phyloP scores from a whole-genome alignment of 2,329 filamentous ascomycete species.

The Ophiostoma populinum region DNA sequence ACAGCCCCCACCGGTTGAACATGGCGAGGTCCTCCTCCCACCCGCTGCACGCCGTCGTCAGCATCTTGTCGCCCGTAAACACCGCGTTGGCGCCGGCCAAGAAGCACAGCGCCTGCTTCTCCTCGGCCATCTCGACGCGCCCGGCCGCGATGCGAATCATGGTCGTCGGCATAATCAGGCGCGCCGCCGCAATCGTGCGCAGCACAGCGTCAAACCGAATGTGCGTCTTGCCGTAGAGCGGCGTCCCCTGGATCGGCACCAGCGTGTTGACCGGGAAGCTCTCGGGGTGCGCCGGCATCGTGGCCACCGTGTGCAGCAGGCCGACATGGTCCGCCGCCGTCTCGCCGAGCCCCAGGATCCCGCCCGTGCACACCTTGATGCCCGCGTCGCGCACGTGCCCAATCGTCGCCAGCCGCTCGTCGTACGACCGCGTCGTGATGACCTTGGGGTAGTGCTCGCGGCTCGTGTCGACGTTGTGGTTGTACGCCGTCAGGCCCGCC shows the following conservation, averaged over 20 bases:
- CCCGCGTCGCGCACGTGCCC: slow-evolving; percentile 68
- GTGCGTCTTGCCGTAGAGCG: slow-evolving; percentile 55
- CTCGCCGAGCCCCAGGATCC: slow-evolving; percentile 75
- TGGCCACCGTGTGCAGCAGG: slow-evolving; percentile 66
- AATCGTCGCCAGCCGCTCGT: slow-evolving; percentile 69
- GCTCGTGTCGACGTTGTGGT: slow-evolving; percentile 85
- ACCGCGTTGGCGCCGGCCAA: slow-evolving; percentile 87
- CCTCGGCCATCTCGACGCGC: slow-evolving; percentile 67
- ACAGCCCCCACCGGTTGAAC: slow-evolving; percentile 68
- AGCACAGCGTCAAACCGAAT: slow-evolving; percentile 65
- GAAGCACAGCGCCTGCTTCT: slow-evolving; percentile 80
- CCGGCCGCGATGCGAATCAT: slow-evolving; percentile 80
- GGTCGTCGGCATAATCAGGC: slow-evolving; percentile 66
- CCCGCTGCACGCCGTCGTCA: slow-evolving; percentile 79
- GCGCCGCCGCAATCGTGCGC: slow-evolving; percentile 67
- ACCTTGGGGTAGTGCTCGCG: slow-evolving; percentile 76
- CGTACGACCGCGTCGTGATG: slow-evolving; percentile 74
- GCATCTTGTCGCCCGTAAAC: slow-evolving; percentile 84
- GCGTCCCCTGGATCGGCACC: slow-evolving; percentile 80
- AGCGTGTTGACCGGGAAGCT: slow-evolving; percentile 84
- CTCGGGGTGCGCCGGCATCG: slow-evolving; percentile 67
- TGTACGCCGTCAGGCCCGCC: slow-evolving; percentile 78
- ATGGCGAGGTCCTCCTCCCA: slow-evolving; percentile 79
- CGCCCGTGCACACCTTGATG: slow-evolving; percentile 79
- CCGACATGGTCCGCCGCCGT: slow-evolving; percentile 63